Evolutionary conservation across 225 moss, liverwort and hornwort species (phyloP).

Genomic region (Climacium dendroides): DNA sequence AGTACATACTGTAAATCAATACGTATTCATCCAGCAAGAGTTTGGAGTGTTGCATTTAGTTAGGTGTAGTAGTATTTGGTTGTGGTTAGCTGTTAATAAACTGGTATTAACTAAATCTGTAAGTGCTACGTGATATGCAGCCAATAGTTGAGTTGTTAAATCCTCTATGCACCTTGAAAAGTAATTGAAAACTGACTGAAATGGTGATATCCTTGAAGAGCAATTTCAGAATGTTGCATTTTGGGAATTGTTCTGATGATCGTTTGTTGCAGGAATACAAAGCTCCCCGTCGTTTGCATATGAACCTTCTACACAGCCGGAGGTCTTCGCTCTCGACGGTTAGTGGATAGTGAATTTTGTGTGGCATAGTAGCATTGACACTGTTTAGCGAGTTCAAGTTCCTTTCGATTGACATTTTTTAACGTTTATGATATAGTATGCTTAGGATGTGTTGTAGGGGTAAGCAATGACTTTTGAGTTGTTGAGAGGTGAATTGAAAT

Average conservation of each 20-base stretch:
- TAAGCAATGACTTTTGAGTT: background rate
- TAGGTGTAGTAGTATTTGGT: background rate
- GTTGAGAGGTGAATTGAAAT: background rate
- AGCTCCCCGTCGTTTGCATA: conserved; percentile 40
- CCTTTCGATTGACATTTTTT: background rate
- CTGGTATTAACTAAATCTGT: background rate
- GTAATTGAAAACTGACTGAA: background rate
- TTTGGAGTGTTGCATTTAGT: background rate
- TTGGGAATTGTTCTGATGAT: background rate
- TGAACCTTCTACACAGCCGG: conserved; percentile 34
- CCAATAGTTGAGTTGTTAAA: background rate
- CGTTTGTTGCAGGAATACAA: conserved; percentile 14
- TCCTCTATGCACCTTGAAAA: background rate
- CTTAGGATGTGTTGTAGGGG: background rate
- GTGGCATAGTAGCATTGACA: background rate
- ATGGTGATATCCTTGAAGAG: background rate
- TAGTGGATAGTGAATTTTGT: background rate
- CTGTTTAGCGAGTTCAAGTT: background rate
- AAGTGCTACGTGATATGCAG: background rate
- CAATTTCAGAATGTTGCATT: background rate
- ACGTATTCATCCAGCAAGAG: background rate
- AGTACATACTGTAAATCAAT: background rate
- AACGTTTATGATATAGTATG: background rate
- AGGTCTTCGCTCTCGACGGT: conserved; percentile 13
- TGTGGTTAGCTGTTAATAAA: background rate